Percentiles rank a stretch among this genome's conserved stretches.
Conservation (phyloP, 2,329 filamentous ascomycete species). For the Fusarium anthophilum region DNA sequence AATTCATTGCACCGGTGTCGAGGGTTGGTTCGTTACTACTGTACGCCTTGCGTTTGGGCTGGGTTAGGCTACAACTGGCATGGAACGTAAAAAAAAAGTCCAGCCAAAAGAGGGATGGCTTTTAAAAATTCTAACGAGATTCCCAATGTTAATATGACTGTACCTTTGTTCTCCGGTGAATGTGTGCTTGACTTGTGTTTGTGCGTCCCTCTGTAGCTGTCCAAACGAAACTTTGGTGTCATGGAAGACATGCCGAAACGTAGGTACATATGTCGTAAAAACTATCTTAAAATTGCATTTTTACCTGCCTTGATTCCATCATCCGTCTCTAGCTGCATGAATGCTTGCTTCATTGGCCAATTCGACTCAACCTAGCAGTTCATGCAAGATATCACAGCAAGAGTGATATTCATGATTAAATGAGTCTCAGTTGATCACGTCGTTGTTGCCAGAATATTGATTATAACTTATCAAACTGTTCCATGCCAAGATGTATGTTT, state of each 20-base stretch:
- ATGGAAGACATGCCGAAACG: neutral
- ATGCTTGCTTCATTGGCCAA: neutral
- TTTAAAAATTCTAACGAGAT: constrained; percentile 48
- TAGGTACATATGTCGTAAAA: neutral
- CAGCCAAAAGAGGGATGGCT: constrained; percentile 49
- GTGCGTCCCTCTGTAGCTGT: neutral
- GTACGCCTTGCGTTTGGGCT: constrained; percentile 48
- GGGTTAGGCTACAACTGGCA: constrained; percentile 50
- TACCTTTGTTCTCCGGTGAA: constrained; percentile 23
- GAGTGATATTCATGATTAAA: neutral
- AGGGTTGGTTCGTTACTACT: constrained; percentile 53
- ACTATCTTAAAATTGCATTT: neutral
- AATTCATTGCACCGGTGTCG: constrained; percentile 64
- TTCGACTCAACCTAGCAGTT: neutral
- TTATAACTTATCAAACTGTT: neutral
- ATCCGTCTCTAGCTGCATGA: neutral
- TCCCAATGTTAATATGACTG: constrained; percentile 46
- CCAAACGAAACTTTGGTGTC: neutral
- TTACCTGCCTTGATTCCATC: too few species aligned
- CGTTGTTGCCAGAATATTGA: neutral
- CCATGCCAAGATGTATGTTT: neutral
- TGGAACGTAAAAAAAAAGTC: constrained; percentile 48
- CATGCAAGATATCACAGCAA: neutral
- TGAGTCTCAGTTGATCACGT: neutral
- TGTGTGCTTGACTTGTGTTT: neutral